Percentiles rank a stretch among this genome's conserved stretches.
Evolutionary conservation across 1,284 basidiomycete genomes (phyloP).

Genomic region (Trametes polyzona): DNA sequence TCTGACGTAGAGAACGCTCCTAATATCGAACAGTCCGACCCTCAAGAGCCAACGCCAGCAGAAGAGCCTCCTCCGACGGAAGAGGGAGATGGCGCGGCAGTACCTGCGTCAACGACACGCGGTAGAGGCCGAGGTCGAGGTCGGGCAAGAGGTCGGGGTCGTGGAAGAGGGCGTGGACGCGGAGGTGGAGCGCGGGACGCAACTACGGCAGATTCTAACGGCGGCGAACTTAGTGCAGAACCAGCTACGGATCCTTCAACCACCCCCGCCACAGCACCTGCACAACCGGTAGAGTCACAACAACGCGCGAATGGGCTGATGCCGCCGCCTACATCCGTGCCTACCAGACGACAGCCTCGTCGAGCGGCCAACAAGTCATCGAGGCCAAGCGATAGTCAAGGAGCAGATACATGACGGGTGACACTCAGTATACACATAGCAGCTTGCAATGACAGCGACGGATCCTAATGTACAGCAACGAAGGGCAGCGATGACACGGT

Average conservation of each 20-base stretch:
- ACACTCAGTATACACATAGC: not conserved
- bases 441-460: not conserved
- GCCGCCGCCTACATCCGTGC: not conserved
- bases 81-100: not conserved
- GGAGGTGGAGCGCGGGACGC: not conserved
- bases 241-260: too few relatives aligned
- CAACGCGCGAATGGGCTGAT: too few relatives aligned
- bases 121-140: conserved; percentile 6
- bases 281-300: not conserved
- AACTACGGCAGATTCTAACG: not conserved
- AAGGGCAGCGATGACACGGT: not conserved
- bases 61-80: not conserved
- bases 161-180: not conserved
- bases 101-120: not conserved
- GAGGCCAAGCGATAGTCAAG: not conserved
- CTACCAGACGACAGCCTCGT: conserved; percentile 16
- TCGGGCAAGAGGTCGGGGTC: not conserved
- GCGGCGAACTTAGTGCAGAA: too few relatives aligned
- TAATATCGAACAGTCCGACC: too few relatives aligned
- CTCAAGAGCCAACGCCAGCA: too few relatives aligned
- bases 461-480: not conserved
- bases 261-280: too few relatives aligned
- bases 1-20: too few relatives aligned
- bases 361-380: conserved; percentile 14
- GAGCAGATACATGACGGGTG: not conserved